Percentiles rank a stretch among this genome's conserved stretches.
These are phyloP conservation scores for Ustilago xerochloae DNA, from an alignment of 1,284 basidiomycete genomes.

Conservation along the genomic window DNA sequence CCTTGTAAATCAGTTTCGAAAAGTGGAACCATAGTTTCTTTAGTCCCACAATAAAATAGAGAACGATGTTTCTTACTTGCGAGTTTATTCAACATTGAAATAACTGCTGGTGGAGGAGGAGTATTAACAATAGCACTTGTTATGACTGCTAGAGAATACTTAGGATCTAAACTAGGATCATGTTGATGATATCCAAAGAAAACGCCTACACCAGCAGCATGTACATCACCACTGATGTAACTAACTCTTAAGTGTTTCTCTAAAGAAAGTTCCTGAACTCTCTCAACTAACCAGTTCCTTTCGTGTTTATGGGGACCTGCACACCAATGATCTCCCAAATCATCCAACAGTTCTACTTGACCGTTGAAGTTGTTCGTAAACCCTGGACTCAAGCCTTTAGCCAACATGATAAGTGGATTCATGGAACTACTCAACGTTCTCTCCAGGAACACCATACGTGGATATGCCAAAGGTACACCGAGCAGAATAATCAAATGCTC, in stretches of 20 bases:
- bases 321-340: slow-evolving; percentile 80
- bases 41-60: slow-evolving; percentile 71
- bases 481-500: slow-evolving; percentile 66
- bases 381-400: slow-evolving; percentile 54
- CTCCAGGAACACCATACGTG: slow-evolving; percentile 67
- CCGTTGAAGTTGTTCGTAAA: slow-evolving; percentile 68
- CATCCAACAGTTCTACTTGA: slow-evolving; percentile 67
- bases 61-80: slow-evolving; percentile 80
- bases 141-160: slow-evolving; percentile 64
- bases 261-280: slow-evolving; percentile 67
- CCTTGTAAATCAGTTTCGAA: slow-evolving; percentile 84
- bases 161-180: slow-evolving; percentile 59
- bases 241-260: slow-evolving; percentile 58
- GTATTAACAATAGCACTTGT: slow-evolving; percentile 66
- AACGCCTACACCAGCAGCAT: slow-evolving; percentile 59
- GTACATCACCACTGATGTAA: slow-evolving; percentile 66
- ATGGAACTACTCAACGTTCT: slow-evolving; percentile 55
- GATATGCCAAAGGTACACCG: slow-evolving; percentile 67
- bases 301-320: slow-evolving; percentile 76
- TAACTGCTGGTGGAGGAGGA: slow-evolving; percentile 80
- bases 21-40: slow-evolving; percentile 81
- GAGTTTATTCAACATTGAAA: slow-evolving; percentile 82
- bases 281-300: slow-evolving; percentile 86
- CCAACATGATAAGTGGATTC: slow-evolving; percentile 64
- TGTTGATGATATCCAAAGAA: slow-evolving; percentile 52